Evolutionary conservation across 352 stramenopile species (phyloP), one percentile per base, ranked within the genome.

Genomic region (Pythium periplocum): DNA sequence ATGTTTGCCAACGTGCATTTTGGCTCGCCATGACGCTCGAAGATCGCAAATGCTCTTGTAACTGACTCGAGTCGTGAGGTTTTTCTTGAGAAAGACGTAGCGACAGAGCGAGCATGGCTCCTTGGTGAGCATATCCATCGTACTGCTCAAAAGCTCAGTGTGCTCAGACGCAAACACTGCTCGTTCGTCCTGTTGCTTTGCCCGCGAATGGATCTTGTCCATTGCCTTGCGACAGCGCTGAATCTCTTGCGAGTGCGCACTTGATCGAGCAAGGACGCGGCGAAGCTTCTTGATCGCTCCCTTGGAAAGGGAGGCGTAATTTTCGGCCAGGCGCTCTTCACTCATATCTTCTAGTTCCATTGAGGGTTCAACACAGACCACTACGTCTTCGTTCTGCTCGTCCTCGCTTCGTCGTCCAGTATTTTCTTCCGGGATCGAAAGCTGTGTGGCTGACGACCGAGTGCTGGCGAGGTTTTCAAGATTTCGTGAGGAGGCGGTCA

Each of bases 21-120:
- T 35, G 0, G 31, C 36, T 4, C 42, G 48, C 76, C 76, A 87
- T 2, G 61, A 79, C 4, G 64, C 61, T 2, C 71, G 66, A 31
- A 87, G 49, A 51, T 87, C 73, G 32, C 64, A 61, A n/a, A 87
- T 83, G 48, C 73, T 80, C 45, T 87, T 87, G 59, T 73, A 81
- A 0, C 70, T 78, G n/a, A 87, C 76, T 48, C 71, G 71, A 33
- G 75, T 83, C 3, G 61, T 60, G 26, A 87, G 48, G 42, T 72
- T 84, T 35, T 62, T 78, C 61, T 87, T 87, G 4, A 72, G 59
- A 33, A 84, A 87, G 2, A 81, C 59, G 39, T 82, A 57, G 34
- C 73, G 60, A 40, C 76, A 87, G 11, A 87, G 62, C 9, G 73
- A 75, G 47, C 76, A 87, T 2, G 76, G 56, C 31, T 84, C 76